Evolutionary conservation across 805 yeast species (phyloP), one percentile per base, ranked within the genome.

Genomic region (Zygosaccharomyces gambellarensis): DNA sequence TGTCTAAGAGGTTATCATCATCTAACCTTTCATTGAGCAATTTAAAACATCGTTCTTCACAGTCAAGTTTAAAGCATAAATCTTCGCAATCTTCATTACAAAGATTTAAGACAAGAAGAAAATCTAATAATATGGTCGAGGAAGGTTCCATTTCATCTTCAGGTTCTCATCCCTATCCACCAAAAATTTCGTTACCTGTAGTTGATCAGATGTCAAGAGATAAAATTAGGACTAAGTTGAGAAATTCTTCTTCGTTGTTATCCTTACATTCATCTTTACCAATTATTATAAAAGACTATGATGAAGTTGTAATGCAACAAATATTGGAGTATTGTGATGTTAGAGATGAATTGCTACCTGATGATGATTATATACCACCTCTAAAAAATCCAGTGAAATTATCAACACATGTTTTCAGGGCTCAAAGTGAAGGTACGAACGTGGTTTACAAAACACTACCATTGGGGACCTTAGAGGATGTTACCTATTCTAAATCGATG

Each of bases 191-290:
- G 3, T 64, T 79, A 48, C 88, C 87, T 1, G 71, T 77, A 3
- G 82, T 84, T 5, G 79, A 77, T 49, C 77, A 75, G 34, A 74
- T 73, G 10, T 76, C 85, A 12, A 71, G 80, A 31, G 80, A 76
- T 51, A 81, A 80, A 52, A 68, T 82, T 46, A 73, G 75, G 54
- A 71, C 73, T 50, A 82, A 79, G 56, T 65, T 82, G 42, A 73
- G 73, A 55, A 78, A 77, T 48, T 65, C 70, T 2, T 60, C 61
- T 3, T 64, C 70, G 5, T 40, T 65, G 27, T 47, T 64, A 47
- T 65, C 70, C 7, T 45, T 65, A 38, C 57, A 58, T 32, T 61
- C 69, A 8, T 32, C 59, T 17, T 46, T 53, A n/a, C 61, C 64
- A 17, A 47, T 60, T 29, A 50, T 47, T 22, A 57, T 58, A 38